Conservation (phyloP, 768 basidiomycete genomes). For the Holtermannia corniformis region DNA sequence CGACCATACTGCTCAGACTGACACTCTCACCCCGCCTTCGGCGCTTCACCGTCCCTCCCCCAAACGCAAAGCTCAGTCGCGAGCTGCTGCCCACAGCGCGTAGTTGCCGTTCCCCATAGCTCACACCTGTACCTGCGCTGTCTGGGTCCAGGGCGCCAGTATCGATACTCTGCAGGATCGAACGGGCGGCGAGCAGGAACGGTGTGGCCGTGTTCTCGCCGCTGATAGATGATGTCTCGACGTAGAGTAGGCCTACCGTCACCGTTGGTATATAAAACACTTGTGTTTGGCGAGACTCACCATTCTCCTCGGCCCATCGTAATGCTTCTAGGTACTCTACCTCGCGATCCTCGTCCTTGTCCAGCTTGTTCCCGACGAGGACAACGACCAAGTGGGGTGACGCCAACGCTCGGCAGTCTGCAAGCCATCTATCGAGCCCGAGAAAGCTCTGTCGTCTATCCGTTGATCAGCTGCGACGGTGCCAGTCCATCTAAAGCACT, state of each 20-base stretch:
- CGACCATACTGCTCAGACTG: constrained; percentile 36
- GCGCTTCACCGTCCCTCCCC: constrained; percentile 12
- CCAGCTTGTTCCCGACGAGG: constrained; percentile 84
- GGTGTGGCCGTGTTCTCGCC: constrained; percentile 89
- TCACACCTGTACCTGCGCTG: constrained; percentile 87
- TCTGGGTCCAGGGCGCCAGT: constrained; percentile 85
- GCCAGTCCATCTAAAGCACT: constrained; percentile 45
- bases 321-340: constrained; percentile 94
- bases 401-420: constrained; percentile 84
- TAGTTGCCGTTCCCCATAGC: constrained; percentile 88
- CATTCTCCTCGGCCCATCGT: constrained; percentile 90
- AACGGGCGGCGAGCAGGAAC: constrained; percentile 70
- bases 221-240: constrained; percentile 82
- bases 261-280: neutral
- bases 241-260: constrained; percentile 70
- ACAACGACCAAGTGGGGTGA: constrained; percentile 72
- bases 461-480: neutral
- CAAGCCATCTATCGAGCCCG: constrained; percentile 78
- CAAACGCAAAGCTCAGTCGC: constrained; percentile 58
- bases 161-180: constrained; percentile 82
- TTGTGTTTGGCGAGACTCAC: constrained; percentile 43
- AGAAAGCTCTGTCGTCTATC: constrained; percentile 74
- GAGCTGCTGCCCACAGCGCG: constrained; percentile 86
- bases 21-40: constrained; percentile 30
- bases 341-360: constrained; percentile 82